A percentile compares a stretch with the other conserved stretches of the same genome.
These are phyloP conservation scores for Pichia cactophila DNA, from an alignment of 1,139 yeast genomes.

Conservation along the genomic window DNA sequence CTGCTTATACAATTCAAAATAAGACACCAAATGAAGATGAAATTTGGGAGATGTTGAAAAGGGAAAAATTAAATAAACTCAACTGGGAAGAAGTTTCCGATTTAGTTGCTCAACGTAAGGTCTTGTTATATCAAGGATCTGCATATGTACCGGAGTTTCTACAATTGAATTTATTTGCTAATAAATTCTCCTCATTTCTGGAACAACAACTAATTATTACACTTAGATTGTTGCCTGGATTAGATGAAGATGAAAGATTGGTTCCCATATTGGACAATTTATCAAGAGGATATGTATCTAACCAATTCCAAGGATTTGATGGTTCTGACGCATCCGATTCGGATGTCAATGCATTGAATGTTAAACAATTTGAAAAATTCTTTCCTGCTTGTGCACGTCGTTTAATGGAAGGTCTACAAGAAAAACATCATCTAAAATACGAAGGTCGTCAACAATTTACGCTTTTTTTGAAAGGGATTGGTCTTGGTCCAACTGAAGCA, in stretches of 20 bases:
- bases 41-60: constrained; percentile 33
- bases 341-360: constrained; percentile 58
- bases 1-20: constrained; percentile 7
- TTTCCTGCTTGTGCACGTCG: constrained; percentile 80
- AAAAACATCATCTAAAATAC: constrained; percentile 69
- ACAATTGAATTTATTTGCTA: constrained; percentile 57
- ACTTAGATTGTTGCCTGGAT: constrained; percentile 69
- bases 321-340: constrained; percentile 27
- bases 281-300: constrained; percentile 61
- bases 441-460: constrained; percentile 81
- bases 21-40: constrained; percentile 8
- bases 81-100: constrained; percentile 84
- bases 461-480: constrained; percentile 81
- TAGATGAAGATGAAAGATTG: constrained; percentile 88
- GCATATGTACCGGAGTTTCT: constrained; percentile 83
- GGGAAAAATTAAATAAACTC: constrained; percentile 66
- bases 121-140: constrained; percentile 56
- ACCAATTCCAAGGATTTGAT: constrained; percentile 41
- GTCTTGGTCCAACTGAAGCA: constrained; percentile 82
- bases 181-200: constrained; percentile 58
- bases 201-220: constrained; percentile 52
- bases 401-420: constrained; percentile 53
- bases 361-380: constrained; percentile 52
- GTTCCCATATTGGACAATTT: constrained; percentile 76
- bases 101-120: constrained; percentile 61